Evolutionary conservation across 352 stramenopile genomes (phyloP).

Genomic region (Phytophthora palmivora): DNA sequence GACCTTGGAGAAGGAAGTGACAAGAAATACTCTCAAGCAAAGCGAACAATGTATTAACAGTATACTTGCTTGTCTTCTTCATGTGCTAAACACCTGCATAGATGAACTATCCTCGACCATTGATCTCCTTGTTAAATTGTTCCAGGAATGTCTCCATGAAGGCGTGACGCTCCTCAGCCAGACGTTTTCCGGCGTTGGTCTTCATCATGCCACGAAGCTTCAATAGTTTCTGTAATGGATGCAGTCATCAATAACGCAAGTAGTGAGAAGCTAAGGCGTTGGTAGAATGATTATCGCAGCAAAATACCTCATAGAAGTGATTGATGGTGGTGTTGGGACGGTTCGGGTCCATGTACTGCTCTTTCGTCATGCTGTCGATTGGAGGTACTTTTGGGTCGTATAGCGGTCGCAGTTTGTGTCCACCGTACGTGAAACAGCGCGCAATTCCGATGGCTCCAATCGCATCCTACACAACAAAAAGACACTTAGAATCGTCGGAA

Average conservation of each 20-base stretch:
- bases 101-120: conserved; percentile 40
- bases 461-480: conserved; percentile 62
- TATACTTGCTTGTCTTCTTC: not conserved
- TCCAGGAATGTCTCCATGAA: conserved; percentile 90
- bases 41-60: conserved; percentile 3
- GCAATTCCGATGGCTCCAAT: conserved; percentile 93
- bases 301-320: conserved; percentile 88
- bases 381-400: conserved; percentile 77
- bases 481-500: not conserved
- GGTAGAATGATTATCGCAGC: not conserved
- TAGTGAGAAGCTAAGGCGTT: not conserved
- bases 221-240: conserved; percentile 76
- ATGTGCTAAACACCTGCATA: not conserved
- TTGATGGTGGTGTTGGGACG: conserved; percentile 81
- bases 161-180: conserved; percentile 82
- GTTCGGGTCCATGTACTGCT: conserved; percentile 81
- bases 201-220: conserved; percentile 91
- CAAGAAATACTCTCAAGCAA: not conserved
- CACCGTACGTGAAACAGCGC: conserved; percentile 91
- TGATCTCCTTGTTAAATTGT: conserved; percentile 86
- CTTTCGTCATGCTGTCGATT: conserved; percentile 69
- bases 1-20: not conserved
- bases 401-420: conserved; percentile 81
- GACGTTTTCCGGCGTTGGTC: conserved; percentile 68
- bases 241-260: not conserved